A percentile compares a stretch with the other conserved stretches of the same genome.
Conservation (phyloP, 306 rosid genomes). For the Vigna trinervia region DNA sequence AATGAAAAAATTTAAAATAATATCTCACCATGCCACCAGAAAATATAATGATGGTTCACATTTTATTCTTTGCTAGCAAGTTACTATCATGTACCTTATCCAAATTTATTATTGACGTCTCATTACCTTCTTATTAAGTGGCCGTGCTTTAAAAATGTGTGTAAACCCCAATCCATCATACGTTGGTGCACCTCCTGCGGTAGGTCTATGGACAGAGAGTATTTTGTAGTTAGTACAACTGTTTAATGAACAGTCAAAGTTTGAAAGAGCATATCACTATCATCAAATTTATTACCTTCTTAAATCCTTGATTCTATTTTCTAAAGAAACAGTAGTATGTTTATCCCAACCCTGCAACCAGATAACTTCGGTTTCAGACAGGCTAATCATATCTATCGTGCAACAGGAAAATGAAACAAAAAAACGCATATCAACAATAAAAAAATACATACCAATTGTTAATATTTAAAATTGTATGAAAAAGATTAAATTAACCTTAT, state of each 20-base stretch:
- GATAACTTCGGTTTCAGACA: slow-evolving; percentile 45
- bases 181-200: slow-evolving; percentile 50
- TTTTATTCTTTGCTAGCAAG: slow-evolving; percentile 7
- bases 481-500: slow-evolving; percentile 57
- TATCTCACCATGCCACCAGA: slow-evolving; percentile 5
- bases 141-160: slow-evolving; percentile 70
- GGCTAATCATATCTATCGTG: slow-evolving; percentile 29
- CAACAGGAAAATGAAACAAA: slow-evolving; percentile 34
- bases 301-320: slow-evolving; percentile 55
- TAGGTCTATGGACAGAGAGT: slow-evolving; percentile 62
- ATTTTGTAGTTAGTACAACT: slow-evolving; percentile 42
- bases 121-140: slow-evolving; percentile 78
- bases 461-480: slow-evolving; percentile 31
- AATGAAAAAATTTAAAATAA: slow-evolving; percentile 18
- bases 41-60: slow-evolving; percentile 15
- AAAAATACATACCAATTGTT: background rate
- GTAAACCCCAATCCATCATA: slow-evolving; percentile 55
- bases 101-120: slow-evolving; percentile 14
- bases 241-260: slow-evolving; percentile 27
- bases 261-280: slow-evolving; percentile 18
- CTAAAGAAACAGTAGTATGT: slow-evolving; percentile 42
- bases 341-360: slow-evolving; percentile 67
- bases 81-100: background rate
- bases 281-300: slow-evolving; percentile 62
- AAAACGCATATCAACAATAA: slow-evolving; percentile 25